Conservation (phyloP, 257 asterid species). For the Catharanthus roseus region DNA sequence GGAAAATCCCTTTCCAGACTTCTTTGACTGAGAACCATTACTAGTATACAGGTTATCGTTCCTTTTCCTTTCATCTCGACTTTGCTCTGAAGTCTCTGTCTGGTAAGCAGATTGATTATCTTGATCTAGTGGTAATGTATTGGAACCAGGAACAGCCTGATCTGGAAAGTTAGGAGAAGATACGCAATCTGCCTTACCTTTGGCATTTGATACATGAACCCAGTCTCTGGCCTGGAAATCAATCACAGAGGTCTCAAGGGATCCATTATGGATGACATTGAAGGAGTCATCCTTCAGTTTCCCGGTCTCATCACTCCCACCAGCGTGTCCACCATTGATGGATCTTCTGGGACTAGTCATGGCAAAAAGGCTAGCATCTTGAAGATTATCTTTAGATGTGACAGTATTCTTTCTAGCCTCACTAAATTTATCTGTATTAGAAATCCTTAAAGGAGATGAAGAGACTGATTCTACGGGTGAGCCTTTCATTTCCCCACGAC, state of each 20-base stretch:
- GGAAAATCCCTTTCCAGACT: constrained; percentile 56
- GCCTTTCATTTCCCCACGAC: constrained; percentile 63
- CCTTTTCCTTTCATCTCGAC: constrained; percentile 37
- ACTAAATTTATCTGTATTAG: constrained; percentile 38
- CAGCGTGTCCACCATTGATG: constrained; percentile 38
- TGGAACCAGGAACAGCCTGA: constrained; percentile 23
- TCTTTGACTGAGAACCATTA: constrained; percentile 42
- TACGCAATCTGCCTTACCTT: constrained; percentile 19
- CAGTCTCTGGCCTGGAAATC: constrained; percentile 24
- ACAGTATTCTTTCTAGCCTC: constrained; percentile 33
- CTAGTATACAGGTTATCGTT: constrained; percentile 32
- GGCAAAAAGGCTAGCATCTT: constrained; percentile 32
- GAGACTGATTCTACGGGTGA: constrained; percentile 98
- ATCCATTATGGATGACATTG: constrained; percentile 28
- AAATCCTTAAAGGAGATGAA: constrained; percentile 74
- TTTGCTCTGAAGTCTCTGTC: constrained; percentile 36
- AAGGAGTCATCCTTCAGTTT: constrained; percentile 34
- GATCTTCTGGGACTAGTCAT: constrained; percentile 41
- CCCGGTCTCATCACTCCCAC: constrained; percentile 31
- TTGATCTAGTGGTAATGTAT: constrained; percentile 27
- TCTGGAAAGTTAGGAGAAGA: constrained; percentile 22
- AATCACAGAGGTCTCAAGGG: constrained; percentile 28
- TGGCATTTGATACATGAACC: constrained; percentile 19
- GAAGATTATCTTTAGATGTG: constrained; percentile 36
- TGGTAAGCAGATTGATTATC: constrained; percentile 31